Base-by-base conservation (phyloP, 73 alveolate species). In the Paramecium sonneborni region DNA sequence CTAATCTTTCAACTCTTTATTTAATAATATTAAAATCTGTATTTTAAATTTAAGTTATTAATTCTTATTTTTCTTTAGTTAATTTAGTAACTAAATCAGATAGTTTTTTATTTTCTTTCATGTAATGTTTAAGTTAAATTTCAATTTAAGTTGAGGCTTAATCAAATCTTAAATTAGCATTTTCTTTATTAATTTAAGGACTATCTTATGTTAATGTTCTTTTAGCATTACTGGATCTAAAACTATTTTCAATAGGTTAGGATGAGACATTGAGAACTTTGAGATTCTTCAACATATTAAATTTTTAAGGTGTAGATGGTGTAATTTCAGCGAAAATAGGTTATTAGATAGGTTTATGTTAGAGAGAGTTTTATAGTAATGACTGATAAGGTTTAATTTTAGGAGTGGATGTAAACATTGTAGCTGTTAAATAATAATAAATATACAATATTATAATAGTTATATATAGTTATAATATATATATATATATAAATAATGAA, bases 1-100 rank as follows among this genome's bases (percentile, higher is more conserved):
- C 90, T 23, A 79, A 26, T 23, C 90, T 39, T 7, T 79, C 90
- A 8, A 79, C 46, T 79, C 90, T 79, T 5, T 79, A 32, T n/a
- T 38, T 38, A 35, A 72, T 20, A 28, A 28, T 4, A 9, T 34
- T 41, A 14, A 72, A 72, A 15, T 62, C 48, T 1, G 84, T n/a
- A 18, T 52, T 52, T 5, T 6, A 4, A 26, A 26, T 32, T 26
- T 62, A 62, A 62, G 12, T 26, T 0, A 26, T 2, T 24, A 62
- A 62, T 62, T 62, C 84, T 32, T 62, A 26, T 62, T 62, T 24
- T 9, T 62, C 84, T 10, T 26, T 62, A 11, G 44, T 30, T 62
- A 62, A 62, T 62, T 32, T 62, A 3, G 23, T 23, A 62, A 26
- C 46, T 26, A 62, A 62, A 30, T 62, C 84, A 62, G 48, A 30